These are phyloP conservation scores for Pythium chondricola DNA, from an alignment of 352 stramenopile genomes.

Conservation along the genomic window DNA sequence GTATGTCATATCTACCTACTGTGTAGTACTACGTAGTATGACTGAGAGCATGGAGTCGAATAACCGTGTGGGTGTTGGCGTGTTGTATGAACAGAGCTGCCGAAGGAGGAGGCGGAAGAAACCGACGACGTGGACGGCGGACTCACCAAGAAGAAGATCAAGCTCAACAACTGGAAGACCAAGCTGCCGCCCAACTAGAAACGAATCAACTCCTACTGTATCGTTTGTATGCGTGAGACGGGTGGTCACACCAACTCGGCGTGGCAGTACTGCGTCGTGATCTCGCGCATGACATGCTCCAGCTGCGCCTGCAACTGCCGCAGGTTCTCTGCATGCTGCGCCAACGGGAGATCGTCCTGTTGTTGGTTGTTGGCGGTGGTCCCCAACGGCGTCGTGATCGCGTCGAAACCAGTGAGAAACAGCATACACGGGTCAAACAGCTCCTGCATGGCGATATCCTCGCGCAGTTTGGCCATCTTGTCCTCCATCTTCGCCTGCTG, in stretches of 20 bases:
- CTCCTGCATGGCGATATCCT: slow-evolving; percentile 36
- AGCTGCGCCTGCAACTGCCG: slow-evolving; percentile 34
- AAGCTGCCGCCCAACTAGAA: slow-evolving; percentile 22
- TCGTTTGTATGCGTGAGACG: not conserved
- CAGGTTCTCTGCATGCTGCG: slow-evolving; percentile 29
- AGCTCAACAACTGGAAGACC: slow-evolving; percentile 33
- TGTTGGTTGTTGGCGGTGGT: slow-evolving; percentile 2
- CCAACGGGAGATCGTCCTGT: not conserved
- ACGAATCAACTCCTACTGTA: too few relatives aligned
- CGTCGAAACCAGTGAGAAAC: too few relatives aligned
- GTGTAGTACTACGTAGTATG: not conserved
- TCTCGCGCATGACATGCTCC: slow-evolving; percentile 41
- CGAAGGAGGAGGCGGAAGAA: slow-evolving; percentile 42
- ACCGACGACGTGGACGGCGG: slow-evolving; percentile 60
- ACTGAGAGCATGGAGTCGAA: not conserved
- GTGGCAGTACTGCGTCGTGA: slow-evolving; percentile 42
- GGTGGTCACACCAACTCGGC: slow-evolving; percentile 29
- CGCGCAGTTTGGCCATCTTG: slow-evolving; percentile 31
- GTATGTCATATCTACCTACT: slow-evolving; percentile 23
- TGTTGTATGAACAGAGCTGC: slow-evolving; percentile 41
- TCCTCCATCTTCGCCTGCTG: slow-evolving; percentile 39
- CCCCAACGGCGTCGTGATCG: too few relatives aligned
- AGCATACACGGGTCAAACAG: slow-evolving; percentile 39
- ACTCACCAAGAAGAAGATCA: slow-evolving; percentile 80
- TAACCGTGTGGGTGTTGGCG: not conserved